These are phyloP conservation scores for Articulospora tetracladia DNA, from an alignment of 495 filamentous ascomycete species.

Conservation along the genomic window DNA sequence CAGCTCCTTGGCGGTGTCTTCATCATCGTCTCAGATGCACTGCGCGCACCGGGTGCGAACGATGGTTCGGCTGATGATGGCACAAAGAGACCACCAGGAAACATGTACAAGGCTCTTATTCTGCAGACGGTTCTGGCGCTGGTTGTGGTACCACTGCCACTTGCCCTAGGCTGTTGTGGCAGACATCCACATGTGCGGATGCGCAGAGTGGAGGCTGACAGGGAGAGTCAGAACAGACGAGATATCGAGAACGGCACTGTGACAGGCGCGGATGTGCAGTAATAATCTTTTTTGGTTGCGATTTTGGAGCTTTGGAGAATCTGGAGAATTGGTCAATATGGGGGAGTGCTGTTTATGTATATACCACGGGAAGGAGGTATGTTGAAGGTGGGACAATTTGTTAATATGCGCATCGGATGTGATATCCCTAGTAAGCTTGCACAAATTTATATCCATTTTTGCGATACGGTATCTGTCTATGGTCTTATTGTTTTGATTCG, in stretches of 20 bases:
- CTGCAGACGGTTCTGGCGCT: slow-evolving; percentile 71
- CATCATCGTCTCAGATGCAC: slow-evolving; percentile 73
- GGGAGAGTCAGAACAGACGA: slow-evolving; percentile 13
- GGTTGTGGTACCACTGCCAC: slow-evolving; percentile 60
- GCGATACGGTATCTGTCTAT: no score
- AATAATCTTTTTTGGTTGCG: background rate
- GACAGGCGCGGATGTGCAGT: background rate
- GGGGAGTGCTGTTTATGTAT: background rate
- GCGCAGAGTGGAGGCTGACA: slow-evolving; percentile 58
- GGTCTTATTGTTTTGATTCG: no score
- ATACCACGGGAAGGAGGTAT: background rate
- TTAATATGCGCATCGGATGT: no score
- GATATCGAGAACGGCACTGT: slow-evolving; percentile 3
- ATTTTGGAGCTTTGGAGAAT: background rate
- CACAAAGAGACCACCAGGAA: slow-evolving; percentile 50
- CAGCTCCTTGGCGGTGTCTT: slow-evolving; percentile 79
- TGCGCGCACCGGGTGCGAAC: slow-evolving; percentile 52
- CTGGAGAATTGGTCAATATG: background rate
- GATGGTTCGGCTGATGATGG: slow-evolving; percentile 25
- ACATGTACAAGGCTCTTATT: slow-evolving; percentile 72
- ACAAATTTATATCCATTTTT: no score
- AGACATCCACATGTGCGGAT: slow-evolving; percentile 43
- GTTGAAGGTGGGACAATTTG: background rate
- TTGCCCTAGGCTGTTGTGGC: slow-evolving; percentile 65
- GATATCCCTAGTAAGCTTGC: no score